Base-by-base conservation (phyloP, 2,329 filamentous ascomycete species). In the Botrytis sinoallii region DNA sequence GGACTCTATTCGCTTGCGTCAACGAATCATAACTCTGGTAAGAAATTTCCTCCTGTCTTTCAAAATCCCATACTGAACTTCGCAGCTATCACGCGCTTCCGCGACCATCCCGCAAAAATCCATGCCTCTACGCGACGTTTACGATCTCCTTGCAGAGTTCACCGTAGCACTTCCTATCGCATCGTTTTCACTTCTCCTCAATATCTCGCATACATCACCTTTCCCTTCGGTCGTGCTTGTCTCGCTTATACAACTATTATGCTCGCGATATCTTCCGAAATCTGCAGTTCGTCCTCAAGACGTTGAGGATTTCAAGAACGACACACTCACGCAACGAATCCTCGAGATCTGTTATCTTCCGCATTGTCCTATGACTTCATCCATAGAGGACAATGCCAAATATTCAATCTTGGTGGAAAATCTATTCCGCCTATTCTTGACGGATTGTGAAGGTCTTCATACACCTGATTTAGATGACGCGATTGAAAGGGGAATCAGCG, bases 381-480 rank as follows among this genome's bases (percentile, higher is more conserved):
- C 81, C 16, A 78, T 83, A 1, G 81, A 82, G 2, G 88, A 90
- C 63, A 90, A 91, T 77, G 85, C 87, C 8, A 88, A 88, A 76
- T 84, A 90, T 20, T 86, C 86, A 5, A 81, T 91, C 42, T 77
- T 89, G 52, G 80, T 89, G 0, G 89, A 91, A 79, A 82, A 83
- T 3, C 77, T 90, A 55, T 76, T 89, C 25, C 81, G 86, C 3
- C 78, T 87, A 16, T 81, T 90, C 42, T 68, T 79, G 60, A 84
- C 79, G 75, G 74, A 35, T 70, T 82, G 75, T 57, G 83, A 78
- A 6, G 78, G 79, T 44, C 67, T 60, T 44, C 64, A 78, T 61
- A 78, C 76, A 0, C 71, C 72, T 1, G 76, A 76, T 9, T 76
- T 91, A 25, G 82, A 82, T 55, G 72, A 80, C 0, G 85, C 87